A percentile compares a stretch with the other conserved stretches of the same genome.
phyloP scores from a whole-genome alignment of 352 stramenopile genomes.

The Lagenidium sp. region DNA sequence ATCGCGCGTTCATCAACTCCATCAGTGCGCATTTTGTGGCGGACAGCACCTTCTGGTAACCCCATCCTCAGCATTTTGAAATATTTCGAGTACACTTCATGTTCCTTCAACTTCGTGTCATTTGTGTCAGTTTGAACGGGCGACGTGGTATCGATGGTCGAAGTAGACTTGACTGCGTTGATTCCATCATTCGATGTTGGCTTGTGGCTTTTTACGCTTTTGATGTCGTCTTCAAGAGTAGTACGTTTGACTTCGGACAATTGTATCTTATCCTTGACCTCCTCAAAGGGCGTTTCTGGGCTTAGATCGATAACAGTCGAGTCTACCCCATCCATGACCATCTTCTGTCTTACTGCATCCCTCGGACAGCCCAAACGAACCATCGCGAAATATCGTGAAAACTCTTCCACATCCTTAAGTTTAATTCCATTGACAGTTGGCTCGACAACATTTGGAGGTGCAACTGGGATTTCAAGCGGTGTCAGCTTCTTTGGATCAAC shows the following conservation, averaged over 20 bases:
- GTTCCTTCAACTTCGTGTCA: conserved; percentile 27
- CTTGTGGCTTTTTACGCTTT: conserved; percentile 23
- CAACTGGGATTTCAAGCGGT: background rate
- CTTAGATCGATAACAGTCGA: conserved; percentile 53
- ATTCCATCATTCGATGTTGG: background rate
- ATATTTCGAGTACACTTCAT: conserved; percentile 81
- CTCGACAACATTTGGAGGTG: too few species aligned
- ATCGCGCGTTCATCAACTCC: conserved; percentile 24
- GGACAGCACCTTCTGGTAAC: conserved; percentile 68
- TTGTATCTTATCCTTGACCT: conserved; percentile 50
- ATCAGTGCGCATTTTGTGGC: conserved; percentile 76
- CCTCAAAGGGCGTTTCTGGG: conserved; percentile 45
- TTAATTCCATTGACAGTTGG: too few species aligned
- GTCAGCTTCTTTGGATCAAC: conserved; percentile 31
- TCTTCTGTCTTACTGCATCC: conserved; percentile 87
- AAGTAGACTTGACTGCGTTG: too few species aligned
- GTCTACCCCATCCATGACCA: conserved; percentile 86
- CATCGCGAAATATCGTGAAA: conserved; percentile 92
- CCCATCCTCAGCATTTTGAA: conserved; percentile 94
- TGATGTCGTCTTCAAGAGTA: conserved; percentile 58
- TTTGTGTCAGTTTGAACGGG: background rate
- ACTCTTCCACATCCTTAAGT: conserved; percentile 62
- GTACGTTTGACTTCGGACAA: conserved; percentile 5
- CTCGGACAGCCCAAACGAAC: conserved; percentile 86
- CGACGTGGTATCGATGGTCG: background rate